Conservation (phyloP, 2,329 filamentous ascomycete genomes). For the Chaetomium strumarium region DNA sequence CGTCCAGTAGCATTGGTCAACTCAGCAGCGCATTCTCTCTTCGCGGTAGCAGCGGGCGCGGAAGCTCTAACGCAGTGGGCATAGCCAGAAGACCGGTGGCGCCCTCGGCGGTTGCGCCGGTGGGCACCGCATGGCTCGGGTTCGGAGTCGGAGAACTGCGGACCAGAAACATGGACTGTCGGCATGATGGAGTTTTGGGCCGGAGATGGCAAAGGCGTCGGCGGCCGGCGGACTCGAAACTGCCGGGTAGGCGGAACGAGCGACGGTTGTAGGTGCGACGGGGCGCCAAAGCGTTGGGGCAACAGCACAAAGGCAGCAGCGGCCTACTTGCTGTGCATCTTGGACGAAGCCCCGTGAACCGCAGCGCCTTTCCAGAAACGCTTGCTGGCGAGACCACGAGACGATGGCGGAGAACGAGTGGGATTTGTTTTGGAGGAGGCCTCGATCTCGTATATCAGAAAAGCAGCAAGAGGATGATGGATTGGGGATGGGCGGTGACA, state of each 20-base stretch:
- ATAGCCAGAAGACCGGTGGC: neutral
- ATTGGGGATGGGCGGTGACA: neutral
- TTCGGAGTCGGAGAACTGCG: constrained; percentile 3
- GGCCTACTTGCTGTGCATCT: constrained; percentile 24
- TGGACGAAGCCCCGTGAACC: constrained; percentile 8
- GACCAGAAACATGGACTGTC: constrained; percentile 2
- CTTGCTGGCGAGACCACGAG: neutral
- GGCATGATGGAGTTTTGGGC: constrained; percentile 10
- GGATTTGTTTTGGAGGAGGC: neutral
- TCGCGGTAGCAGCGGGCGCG: neutral
- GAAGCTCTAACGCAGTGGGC: neutral
- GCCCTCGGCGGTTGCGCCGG: constrained; percentile 2
- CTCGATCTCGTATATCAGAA: constrained; percentile 7
- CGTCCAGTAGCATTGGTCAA: neutral
- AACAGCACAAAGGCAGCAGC: constrained; percentile 16
- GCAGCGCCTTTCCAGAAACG: neutral
- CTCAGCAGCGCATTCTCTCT: neutral
- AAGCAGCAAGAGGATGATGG: neutral
- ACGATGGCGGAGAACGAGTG: neutral
- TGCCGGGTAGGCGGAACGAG: neutral
- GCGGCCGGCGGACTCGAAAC: constrained; percentile 5
- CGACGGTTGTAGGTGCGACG: constrained; percentile 3
- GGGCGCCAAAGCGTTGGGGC: neutral
- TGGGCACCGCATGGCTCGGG: constrained; percentile 5
- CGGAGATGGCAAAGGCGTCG: neutral